phyloP scores from a whole-genome alignment of 139 green algal genomes.

The Tetradesmus lagerheimii region DNA sequence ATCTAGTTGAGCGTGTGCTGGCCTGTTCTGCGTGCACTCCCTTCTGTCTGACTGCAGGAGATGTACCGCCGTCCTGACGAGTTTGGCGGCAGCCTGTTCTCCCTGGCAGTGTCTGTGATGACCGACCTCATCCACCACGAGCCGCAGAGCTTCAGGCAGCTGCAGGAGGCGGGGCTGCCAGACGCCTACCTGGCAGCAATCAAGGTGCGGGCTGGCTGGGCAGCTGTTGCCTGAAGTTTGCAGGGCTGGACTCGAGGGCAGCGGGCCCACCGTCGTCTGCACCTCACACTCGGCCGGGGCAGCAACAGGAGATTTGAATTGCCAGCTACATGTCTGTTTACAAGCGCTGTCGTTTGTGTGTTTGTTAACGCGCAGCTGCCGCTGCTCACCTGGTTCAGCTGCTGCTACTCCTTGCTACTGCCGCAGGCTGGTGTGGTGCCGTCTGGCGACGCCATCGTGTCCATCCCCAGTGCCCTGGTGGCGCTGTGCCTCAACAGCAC shows the following conservation, averaged over 20 bases:
- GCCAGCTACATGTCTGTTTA: too few relatives aligned
- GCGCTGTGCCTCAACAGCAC: slow-evolving; percentile 91
- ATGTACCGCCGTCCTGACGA: slow-evolving; percentile 80
- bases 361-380: background rate
- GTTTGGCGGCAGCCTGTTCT: slow-evolving; percentile 93
- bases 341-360: too few relatives aligned
- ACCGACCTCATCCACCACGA: slow-evolving; percentile 95
- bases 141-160: slow-evolving; percentile 82
- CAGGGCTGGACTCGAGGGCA: too few relatives aligned
- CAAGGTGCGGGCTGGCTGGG: slow-evolving; percentile 60
- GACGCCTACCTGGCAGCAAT: slow-evolving; percentile 82
- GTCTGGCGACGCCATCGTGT: slow-evolving; percentile 82
- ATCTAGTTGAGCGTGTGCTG: background rate
- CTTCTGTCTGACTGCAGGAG: slow-evolving; percentile 53
- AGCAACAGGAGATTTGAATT: too few relatives aligned
- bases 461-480: slow-evolving; percentile 83
- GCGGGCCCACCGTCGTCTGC: too few relatives aligned
- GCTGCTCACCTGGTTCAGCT: background rate
- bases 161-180: slow-evolving; percentile 86
- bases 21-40: background rate
- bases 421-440: slow-evolving; percentile 49
- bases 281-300: too few relatives aligned
- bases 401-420: background rate
- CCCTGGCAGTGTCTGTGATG: slow-evolving; percentile 89
- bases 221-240: too few relatives aligned